Conservation (phyloP, 2,329 filamentous ascomycete species). For the Fusarium pininemorale region DNA sequence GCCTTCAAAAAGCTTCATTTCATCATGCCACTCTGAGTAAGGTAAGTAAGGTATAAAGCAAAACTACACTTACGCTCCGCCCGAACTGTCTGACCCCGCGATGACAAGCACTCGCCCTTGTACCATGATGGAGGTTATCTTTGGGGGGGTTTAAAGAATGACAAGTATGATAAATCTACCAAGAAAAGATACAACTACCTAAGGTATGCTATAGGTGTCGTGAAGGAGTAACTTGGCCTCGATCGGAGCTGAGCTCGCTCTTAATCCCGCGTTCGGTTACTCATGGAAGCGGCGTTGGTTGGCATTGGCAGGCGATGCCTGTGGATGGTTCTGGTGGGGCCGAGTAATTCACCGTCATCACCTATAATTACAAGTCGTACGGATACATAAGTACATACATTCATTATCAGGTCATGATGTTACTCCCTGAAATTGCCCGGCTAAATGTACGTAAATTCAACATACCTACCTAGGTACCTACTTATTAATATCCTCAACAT, state of each 20-base stretch:
- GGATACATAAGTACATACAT: neutral
- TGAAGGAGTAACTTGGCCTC: neutral
- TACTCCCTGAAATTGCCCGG: neutral
- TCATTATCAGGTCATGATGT: constrained; percentile 25
- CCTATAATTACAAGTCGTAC: neutral
- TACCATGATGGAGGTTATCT: constrained; percentile 44
- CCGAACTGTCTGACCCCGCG: constrained; percentile 89
- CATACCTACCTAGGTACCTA: neutral
- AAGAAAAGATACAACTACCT: neutral
- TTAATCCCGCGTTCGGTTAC: constrained; percentile 28
- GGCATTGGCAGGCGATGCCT: neutral
- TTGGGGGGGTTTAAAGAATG: neutral
- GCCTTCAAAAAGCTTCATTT: neutral
- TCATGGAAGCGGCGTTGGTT: neutral
- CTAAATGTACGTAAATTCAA: neutral
- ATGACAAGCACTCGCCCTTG: constrained; percentile 75
- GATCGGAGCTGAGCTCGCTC: neutral
- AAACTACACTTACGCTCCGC: constrained; percentile 73
- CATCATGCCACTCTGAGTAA: neutral
- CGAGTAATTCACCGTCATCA: constrained; percentile 17
- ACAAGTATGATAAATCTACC: too few relatives aligned
- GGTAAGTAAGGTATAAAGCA: neutral
- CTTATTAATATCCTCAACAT: neutral
- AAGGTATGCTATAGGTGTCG: neutral
- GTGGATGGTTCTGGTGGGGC: constrained; percentile 21